Percentiles rank a stretch among this genome's conserved stretches.
Evolutionary conservation across 306 rosid genomes (phyloP).

Genomic region (Lathyrus tuberosus): DNA sequence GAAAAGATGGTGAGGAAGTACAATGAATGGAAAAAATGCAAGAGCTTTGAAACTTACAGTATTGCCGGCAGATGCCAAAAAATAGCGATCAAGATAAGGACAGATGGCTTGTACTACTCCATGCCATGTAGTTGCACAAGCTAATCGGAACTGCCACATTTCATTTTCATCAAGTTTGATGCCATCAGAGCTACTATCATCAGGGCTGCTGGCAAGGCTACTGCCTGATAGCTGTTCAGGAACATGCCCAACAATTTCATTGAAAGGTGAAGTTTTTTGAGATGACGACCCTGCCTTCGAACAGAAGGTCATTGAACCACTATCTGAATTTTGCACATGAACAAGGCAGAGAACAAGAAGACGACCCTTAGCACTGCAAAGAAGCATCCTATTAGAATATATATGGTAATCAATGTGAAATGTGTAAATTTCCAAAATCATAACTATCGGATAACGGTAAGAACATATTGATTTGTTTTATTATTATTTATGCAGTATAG

Average conservation of each 20-base stretch:
- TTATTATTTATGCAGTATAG: slow-evolving; percentile 15
- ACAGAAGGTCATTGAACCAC: slow-evolving; percentile 82
- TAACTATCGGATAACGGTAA: slow-evolving; percentile 10
- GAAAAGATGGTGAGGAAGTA: slow-evolving; percentile 1
- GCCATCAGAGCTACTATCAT: slow-evolving; percentile 87
- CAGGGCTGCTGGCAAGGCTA: slow-evolving; percentile 86
- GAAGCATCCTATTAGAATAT: slow-evolving; percentile 49
- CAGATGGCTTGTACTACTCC: slow-evolving; percentile 87
- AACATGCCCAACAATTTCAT: slow-evolving; percentile 71
- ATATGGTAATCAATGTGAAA: slow-evolving; percentile 34
- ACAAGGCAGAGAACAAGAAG: slow-evolving; percentile 86
- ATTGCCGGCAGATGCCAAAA: slow-evolving; percentile 91
- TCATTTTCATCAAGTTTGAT: slow-evolving; percentile 85
- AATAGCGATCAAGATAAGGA: slow-evolving; percentile 90
- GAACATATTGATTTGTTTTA: slow-evolving; percentile 27
- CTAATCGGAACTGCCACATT: slow-evolving; percentile 84
- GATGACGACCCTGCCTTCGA: slow-evolving; percentile 80
- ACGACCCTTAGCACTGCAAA: slow-evolving; percentile 83
- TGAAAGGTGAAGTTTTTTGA: slow-evolving; percentile 75
- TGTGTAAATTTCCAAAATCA: slow-evolving; percentile 19
- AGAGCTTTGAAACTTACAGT: slow-evolving; percentile 60
- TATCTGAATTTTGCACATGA: slow-evolving; percentile 88
- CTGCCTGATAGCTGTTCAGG: slow-evolving; percentile 85
- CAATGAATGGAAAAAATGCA: slow-evolving; percentile 19
- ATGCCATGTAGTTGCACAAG: slow-evolving; percentile 58